Evolutionary conservation across 305 asterid species (phyloP).

Genomic region (Fraxinus sp.): DNA sequence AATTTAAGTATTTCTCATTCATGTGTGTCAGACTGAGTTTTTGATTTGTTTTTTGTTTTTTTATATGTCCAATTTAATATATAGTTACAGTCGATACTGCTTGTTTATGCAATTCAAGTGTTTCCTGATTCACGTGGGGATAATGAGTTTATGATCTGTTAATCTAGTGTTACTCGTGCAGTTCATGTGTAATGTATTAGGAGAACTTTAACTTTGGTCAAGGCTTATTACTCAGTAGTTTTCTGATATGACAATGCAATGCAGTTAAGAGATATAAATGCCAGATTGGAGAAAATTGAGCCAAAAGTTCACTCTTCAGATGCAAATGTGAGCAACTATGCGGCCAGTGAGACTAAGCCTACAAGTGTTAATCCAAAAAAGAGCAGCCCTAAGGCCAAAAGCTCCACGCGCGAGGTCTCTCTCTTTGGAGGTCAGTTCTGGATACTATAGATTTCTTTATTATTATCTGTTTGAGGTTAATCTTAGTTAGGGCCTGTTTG

Average conservation of each 20-base stretch:
- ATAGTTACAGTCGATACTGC: neutral
- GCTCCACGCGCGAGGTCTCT: slow-evolving; percentile 71
- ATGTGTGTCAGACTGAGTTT: neutral
- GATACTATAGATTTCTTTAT: slow-evolving; percentile 3
- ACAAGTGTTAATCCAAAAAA: slow-evolving; percentile 56
- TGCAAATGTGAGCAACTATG: slow-evolving; percentile 56
- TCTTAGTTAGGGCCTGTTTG: too few species aligned
- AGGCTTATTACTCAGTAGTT: slow-evolving; percentile 26
- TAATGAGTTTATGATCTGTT: slow-evolving; percentile 7
- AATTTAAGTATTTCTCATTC: neutral
- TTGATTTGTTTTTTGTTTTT: neutral
- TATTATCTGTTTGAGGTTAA: slow-evolving; percentile 4
- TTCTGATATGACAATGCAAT: slow-evolving; percentile 35
- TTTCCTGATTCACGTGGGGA: slow-evolving; percentile 14
- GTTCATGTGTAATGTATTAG: neutral
- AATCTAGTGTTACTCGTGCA: slow-evolving; percentile 2
- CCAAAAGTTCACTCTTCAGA: slow-evolving; percentile 78
- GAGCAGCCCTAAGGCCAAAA: slow-evolving; percentile 90
- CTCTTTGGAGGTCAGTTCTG: slow-evolving; percentile 81
- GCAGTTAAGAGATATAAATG: slow-evolving; percentile 88
- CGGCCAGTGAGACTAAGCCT: slow-evolving; percentile 60
- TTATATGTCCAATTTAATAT: neutral
- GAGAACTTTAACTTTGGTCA: slow-evolving; percentile 15
- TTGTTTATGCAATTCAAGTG: slow-evolving; percentile 6
- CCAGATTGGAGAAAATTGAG: slow-evolving; percentile 86